Evolutionary conservation across 345 rosid genomes (phyloP), one percentile per base, ranked within the genome.

Genomic region (Moricandia arvensis): DNA sequence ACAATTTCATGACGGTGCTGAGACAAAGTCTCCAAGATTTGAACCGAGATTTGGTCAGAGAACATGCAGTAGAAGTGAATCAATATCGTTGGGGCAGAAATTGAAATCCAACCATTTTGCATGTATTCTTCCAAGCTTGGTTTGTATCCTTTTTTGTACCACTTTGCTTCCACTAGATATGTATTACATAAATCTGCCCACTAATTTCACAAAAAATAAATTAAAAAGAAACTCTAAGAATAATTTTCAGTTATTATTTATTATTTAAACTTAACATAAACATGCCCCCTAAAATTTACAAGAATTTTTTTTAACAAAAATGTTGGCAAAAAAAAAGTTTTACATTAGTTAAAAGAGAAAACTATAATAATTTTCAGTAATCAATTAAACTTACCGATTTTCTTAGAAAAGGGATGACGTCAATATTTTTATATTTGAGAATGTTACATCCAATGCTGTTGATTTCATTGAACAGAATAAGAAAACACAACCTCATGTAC

Each of bases 241-340:
- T 4, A 12, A 4, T 29, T 41, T 41, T 41, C 15, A 12, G 49
- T 41, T 41, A 41, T 12, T 12, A 12, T 1, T 41, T 41, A 12
- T 41, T 41, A 12, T 41, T 41, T 41, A 4, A 41, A 35, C 11
- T 35, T 35, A 8, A 38, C 82, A 80, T 37, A 72, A 2, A 70
- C 79, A 77, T 62, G 58, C 74, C 88, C 83, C 81, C 88, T 41
- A 41, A 3, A 4, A 3, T 41, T 41, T 10, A 41, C 24, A 21
- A 21, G 2, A n/a, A n/a, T n/a, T n/a, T n/a, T n/a, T n/a, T n/a
- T n/a, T n/a, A n/a, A n/a, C n/a, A 21, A 21, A 21, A 21, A 21
- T 21, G 24, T 21, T 21, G 24, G 24, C 24, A 21, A 21, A 21
- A 21, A 21, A 21, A 21, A 21, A 27, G 3, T 27, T 29, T 29